Evolutionary conservation across 2,329 filamentous ascomycete species (phyloP).

Genomic region (Pestalotiopsis sp.): DNA sequence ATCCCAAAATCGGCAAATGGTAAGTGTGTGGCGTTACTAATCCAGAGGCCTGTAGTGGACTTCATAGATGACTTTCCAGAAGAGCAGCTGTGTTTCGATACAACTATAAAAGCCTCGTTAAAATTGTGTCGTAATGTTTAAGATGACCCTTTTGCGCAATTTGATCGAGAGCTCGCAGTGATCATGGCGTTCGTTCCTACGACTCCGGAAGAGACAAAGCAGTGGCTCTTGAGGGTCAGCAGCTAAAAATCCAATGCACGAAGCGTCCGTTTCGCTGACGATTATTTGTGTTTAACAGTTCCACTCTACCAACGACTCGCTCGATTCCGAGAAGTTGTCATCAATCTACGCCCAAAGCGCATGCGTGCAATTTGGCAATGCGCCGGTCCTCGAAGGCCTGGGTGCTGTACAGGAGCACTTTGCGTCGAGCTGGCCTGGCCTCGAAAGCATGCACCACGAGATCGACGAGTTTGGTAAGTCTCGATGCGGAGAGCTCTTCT

Average conservation of each 20-base stretch:
- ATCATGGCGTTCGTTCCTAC: slow-evolving; percentile 24
- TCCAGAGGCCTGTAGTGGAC: neutral
- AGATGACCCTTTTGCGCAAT: neutral
- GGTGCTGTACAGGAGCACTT: slow-evolving; percentile 20
- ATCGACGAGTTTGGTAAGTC: slow-evolving; percentile 21
- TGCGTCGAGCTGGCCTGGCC: slow-evolving; percentile 15
- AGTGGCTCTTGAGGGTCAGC: slow-evolving; percentile 21
- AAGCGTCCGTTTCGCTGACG: neutral
- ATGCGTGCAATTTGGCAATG: slow-evolving; percentile 23
- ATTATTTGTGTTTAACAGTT: slow-evolving; percentile 20
- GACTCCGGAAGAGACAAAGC: slow-evolving; percentile 18
- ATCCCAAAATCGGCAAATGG: slow-evolving; percentile 25
- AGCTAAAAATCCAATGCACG: neutral
- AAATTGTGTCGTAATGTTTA: neutral
- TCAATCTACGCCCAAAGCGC: slow-evolving; percentile 21
- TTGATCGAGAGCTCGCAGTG: neutral
- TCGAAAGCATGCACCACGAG: slow-evolving; percentile 25
- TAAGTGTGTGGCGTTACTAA: slow-evolving; percentile 3
- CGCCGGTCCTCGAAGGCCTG: slow-evolving; percentile 21
- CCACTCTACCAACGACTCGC: slow-evolving; percentile 20
- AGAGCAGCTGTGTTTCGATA: neutral
- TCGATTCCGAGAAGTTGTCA: slow-evolving; percentile 18
- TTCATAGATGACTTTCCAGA: neutral
- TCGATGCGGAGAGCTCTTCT: neutral
- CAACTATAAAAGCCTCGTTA: neutral